Base-by-base conservation (phyloP, 2,329 filamentous ascomycete species). In the Trichoderma asperellum region DNA sequence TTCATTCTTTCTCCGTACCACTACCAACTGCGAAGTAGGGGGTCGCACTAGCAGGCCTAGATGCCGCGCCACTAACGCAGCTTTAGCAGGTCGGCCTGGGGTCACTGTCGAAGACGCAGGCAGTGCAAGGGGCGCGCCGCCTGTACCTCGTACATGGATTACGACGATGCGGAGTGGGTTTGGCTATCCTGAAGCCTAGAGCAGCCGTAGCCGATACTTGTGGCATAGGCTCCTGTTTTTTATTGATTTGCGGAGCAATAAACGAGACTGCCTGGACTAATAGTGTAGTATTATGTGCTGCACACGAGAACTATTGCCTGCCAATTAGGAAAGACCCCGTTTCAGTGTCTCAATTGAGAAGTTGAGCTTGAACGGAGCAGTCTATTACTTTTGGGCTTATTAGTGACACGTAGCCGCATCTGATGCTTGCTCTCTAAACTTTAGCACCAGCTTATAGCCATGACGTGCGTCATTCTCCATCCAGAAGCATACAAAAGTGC, bases 81-180 rank as follows among this genome's bases (percentile, higher is more conserved):
- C 52, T 66, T 57, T 57, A 57, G 62, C 55, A 66, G 62, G 62
- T 65, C 62, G 62, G 62, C 56, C 62, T 65, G 35, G 35, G 29
- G 62, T 16, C 52, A 56, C 62, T 18, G 35, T 65, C 34, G 35
- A 57, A 57, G 62, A 57, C 10, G 34, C 52, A 47, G 27, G n/a
- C n/a, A 18, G 35, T 49, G 35, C 53, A 57, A 16, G 35, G 18
- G 16, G 32, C 34, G 32, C 34, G 32, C 32, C 5, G 32, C 24
- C 24, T 32, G 61, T 55, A 55, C 27, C 49, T 11, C n/a, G 24
- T 64, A 64, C 61, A 40, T 64, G 10, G 7, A 4, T 6, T 40
- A 1, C 12, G 8, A 18, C 5, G 8, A 8, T 12, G 27, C n/a
- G 12, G 37, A 18, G 40, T 18, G 11, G 29, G 12, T 53, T 40